A percentile compares a stretch with the other conserved stretches of the same genome.
These are phyloP conservation scores for Basipetospora sp. DNA, from an alignment of 2,329 filamentous ascomycete genomes.

Conservation along the genomic window DNA sequence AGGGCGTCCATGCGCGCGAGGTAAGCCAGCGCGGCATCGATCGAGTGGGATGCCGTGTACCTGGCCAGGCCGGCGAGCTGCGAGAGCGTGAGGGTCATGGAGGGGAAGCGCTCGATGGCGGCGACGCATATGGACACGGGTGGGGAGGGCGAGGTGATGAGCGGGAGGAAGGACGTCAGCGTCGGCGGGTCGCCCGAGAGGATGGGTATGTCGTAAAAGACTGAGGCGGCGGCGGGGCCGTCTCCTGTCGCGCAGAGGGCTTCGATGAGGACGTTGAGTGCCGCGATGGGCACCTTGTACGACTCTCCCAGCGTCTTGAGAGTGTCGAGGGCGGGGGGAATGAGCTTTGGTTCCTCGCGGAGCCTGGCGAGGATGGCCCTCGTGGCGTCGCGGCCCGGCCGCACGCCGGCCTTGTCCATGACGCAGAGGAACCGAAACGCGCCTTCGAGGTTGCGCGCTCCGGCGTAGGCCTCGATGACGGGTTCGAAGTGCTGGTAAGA, in stretches of 20 bases:
- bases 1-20: constrained; percentile 3
- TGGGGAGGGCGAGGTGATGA: constrained; percentile 8
- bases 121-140: constrained; percentile 2
- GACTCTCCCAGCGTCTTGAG: constrained; percentile 37
- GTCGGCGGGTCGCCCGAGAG: constrained; percentile 11
- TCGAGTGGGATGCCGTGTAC: background rate
- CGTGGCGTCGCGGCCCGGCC: constrained; percentile 44
- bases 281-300: constrained; percentile 23
- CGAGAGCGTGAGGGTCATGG: background rate
- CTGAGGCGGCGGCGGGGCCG: constrained; percentile 7
- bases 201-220: constrained; percentile 7
- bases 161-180: constrained; percentile 8
- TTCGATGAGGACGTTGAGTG: constrained; percentile 21
- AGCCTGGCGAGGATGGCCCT: constrained; percentile 47
- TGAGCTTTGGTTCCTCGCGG: constrained; percentile 26
- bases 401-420: constrained; percentile 51
- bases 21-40: constrained; percentile 4
- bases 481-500: constrained; percentile 63
- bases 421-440: constrained; percentile 58
- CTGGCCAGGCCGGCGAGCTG: constrained; percentile 1
- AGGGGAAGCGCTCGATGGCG: constrained; percentile 4
- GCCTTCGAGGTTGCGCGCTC: constrained; percentile 42
- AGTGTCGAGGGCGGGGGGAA: constrained; percentile 36
- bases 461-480: constrained; percentile 56
- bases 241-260: constrained; percentile 11